phyloP scores from a whole-genome alignment of 2,329 filamentous ascomycete genomes.

The Aspergillus sojae region DNA sequence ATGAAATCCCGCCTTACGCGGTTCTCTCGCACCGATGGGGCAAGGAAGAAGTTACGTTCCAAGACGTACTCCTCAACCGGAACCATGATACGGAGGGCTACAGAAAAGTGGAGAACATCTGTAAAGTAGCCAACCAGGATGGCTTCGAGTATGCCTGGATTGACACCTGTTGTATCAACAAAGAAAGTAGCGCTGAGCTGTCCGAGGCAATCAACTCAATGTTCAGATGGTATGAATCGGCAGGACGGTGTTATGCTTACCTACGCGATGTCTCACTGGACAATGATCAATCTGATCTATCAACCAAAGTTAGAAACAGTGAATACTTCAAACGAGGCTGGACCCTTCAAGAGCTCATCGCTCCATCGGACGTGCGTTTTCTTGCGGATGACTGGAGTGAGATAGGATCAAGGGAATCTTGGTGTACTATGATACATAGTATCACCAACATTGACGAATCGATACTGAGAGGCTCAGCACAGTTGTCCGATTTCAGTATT shows the following conservation, averaged over 20 bases:
- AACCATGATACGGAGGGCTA: conserved; percentile 1
- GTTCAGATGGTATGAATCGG: conserved; percentile 25
- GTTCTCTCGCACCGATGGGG: conserved; percentile 23
- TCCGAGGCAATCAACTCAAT: conserved; percentile 21
- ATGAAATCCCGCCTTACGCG: conserved; percentile 11
- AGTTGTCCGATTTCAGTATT: neutral
- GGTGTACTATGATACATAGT: neutral
- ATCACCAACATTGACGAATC: conserved; percentile 3
- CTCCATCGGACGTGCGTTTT: conserved; percentile 26
- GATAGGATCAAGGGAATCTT: neutral
- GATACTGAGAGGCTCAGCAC: neutral
- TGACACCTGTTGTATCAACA: conserved; percentile 1
- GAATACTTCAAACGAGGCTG: conserved; percentile 30
- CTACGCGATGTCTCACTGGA: conserved; percentile 12
- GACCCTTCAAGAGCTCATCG: conserved; percentile 34
- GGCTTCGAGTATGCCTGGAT: neutral
- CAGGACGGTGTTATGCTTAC: conserved; percentile 23
- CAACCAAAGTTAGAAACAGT: conserved; percentile 1
- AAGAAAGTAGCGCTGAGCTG: conserved; percentile 17
- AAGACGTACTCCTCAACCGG: conserved; percentile 8
- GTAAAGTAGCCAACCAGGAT: neutral
- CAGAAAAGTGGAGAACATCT: neutral
- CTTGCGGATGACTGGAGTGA: conserved; percentile 12
- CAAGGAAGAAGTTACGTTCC: conserved; percentile 19
- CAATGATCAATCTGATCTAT: neutral